Evolutionary conservation across 371 early-diverging fungal species (phyloP).

Genomic region (Chytridium lagenaria): DNA sequence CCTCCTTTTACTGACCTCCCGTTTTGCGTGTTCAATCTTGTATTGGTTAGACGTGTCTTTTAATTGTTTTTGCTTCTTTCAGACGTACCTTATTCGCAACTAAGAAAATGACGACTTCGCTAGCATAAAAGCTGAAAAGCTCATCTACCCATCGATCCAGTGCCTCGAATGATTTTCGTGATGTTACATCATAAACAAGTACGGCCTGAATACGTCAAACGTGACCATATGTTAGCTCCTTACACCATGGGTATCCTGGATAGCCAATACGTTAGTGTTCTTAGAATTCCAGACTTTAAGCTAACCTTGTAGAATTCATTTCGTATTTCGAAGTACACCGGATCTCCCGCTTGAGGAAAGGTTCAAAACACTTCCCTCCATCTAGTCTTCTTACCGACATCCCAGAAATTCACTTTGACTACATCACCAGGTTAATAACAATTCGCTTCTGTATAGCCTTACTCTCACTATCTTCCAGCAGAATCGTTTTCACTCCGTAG

Average conservation of each 20-base stretch:
- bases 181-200: slow-evolving; percentile 52
- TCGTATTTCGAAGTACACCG: slow-evolving; percentile 57
- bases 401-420: slow-evolving; percentile 69
- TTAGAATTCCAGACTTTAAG: background rate
- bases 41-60: background rate
- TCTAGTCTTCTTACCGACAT: slow-evolving; percentile 41
- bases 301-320: slow-evolving; percentile 59
- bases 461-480: slow-evolving; percentile 48
- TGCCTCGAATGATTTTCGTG: slow-evolving; percentile 39
- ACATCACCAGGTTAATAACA: background rate
- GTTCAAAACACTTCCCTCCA: no score
- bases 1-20: slow-evolving; percentile 40
- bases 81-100: slow-evolving; percentile 57
- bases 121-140: slow-evolving; percentile 39
- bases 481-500: slow-evolving; percentile 57
- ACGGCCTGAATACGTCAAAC: slow-evolving; percentile 38
- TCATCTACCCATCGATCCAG: slow-evolving; percentile 56
- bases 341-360: slow-evolving; percentile 60
- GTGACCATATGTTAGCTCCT: background rate
- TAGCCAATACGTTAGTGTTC: background rate
- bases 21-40: slow-evolving; percentile 36
- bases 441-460: background rate
- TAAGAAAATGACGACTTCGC: slow-evolving; percentile 40
- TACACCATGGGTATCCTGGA: slow-evolving; percentile 58
- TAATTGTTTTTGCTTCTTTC: background rate